These are phyloP conservation scores for Ceratocystis colombiana DNA, from an alignment of 2,329 filamentous ascomycete genomes.

Conservation along the genomic window DNA sequence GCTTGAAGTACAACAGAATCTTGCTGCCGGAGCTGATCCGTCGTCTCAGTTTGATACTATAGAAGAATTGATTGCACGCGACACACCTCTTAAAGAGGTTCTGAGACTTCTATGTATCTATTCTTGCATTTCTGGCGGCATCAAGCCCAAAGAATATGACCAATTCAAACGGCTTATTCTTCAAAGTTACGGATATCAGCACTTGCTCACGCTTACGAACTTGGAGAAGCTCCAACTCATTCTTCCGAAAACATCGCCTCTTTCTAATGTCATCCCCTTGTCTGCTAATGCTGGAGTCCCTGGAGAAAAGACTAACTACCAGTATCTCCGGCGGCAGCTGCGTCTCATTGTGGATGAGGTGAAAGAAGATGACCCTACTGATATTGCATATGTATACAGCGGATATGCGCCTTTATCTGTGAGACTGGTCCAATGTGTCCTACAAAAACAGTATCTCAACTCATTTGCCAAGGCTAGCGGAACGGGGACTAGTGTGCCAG, in stretches of 20 bases:
- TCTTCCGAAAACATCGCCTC: slow-evolving; percentile 62
- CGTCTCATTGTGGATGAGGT: slow-evolving; percentile 92
- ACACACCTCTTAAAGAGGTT: slow-evolving; percentile 69
- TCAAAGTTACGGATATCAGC: slow-evolving; percentile 90
- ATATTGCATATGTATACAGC: slow-evolving; percentile 95
- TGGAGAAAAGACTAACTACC: slow-evolving; percentile 79
- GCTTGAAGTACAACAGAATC: slow-evolving; percentile 89
- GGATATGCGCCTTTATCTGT: slow-evolving; percentile 91
- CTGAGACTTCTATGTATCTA: slow-evolving; percentile 82
- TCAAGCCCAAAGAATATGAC: slow-evolving; percentile 81
- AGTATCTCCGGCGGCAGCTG: slow-evolving; percentile 72
- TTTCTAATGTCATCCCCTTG: slow-evolving; percentile 73
- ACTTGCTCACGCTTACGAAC: slow-evolving; percentile 76
- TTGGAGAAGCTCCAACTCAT: slow-evolving; percentile 86
- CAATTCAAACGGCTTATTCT: slow-evolving; percentile 78
- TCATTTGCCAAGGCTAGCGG: slow-evolving; percentile 56
- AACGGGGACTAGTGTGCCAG: slow-evolving; percentile 28
- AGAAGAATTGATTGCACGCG: slow-evolving; percentile 86
- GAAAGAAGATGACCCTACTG: slow-evolving; percentile 85
- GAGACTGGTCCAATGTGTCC: slow-evolving; percentile 78
- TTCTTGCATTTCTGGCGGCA: slow-evolving; percentile 77
- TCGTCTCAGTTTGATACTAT: slow-evolving; percentile 82
- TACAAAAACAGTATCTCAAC: slow-evolving; percentile 79
- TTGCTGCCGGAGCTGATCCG: slow-evolving; percentile 82
- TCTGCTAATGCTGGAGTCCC: slow-evolving; percentile 45